Percentiles rank a stretch among this genome's conserved stretches.
Evolutionary conservation across 371 early-diverging fungal genomes (phyloP).

Genomic region (Mycotypha africana): DNA sequence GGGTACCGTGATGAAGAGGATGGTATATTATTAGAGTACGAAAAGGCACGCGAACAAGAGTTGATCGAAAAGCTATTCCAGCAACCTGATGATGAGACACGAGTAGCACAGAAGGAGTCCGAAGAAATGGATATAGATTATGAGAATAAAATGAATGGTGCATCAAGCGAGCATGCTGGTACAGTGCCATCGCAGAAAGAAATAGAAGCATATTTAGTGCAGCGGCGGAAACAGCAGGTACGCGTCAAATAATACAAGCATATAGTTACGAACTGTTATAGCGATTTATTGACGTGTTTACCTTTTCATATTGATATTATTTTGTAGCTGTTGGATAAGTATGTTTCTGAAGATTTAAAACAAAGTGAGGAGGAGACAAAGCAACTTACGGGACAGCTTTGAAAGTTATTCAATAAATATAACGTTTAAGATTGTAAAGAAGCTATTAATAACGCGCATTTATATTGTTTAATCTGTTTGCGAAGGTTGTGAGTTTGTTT

Average conservation of each 20-base stretch:
- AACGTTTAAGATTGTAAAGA: no score
- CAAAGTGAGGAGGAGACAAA: conserved; percentile 30
- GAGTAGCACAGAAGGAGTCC: conserved; percentile 17
- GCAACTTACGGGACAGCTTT: conserved; percentile 11
- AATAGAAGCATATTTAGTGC: conserved; percentile 71
- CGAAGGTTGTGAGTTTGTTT: no score
- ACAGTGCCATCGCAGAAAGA: conserved; percentile 65
- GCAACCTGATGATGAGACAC: conserved; percentile 38
- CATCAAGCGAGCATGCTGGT: conserved; percentile 11
- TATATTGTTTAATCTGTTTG: no score
- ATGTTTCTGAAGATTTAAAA: conserved; percentile 30
- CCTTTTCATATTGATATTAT: neutral
- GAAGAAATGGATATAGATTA: conserved; percentile 8
- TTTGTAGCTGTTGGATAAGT: conserved; percentile 29
- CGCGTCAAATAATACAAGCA: no score
- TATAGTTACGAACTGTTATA: no score
- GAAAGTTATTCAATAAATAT: no score
- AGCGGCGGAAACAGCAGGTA: conserved; percentile 62
- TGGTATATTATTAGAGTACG: conserved; percentile 74
- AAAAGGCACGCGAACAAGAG: conserved; percentile 52
- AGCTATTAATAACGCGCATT: no score
- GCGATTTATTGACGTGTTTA: neutral
- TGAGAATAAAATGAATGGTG: conserved; percentile 11
- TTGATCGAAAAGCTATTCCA: conserved; percentile 30
- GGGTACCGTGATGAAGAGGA: conserved; percentile 95